Evolutionary conservation across 1,284 basidiomycete species (phyloP), one percentile per base, ranked within the genome.

Genomic region (Leccinum pachyderme): DNA sequence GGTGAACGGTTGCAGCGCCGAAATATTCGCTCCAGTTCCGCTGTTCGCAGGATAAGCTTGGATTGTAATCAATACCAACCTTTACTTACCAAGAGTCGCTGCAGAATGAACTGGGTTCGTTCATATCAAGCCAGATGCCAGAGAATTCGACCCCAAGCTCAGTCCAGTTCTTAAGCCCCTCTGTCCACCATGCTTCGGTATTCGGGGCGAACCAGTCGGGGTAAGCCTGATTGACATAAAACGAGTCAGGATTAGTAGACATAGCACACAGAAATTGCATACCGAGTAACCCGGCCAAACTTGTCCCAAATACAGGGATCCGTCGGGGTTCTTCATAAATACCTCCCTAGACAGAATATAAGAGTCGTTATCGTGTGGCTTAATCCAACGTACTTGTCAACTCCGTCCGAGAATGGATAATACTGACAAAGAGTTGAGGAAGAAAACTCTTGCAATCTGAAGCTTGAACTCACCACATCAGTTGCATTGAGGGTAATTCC

Each of bases 41-140:
- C 84, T 81, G 47, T 28, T 28, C 27, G 41, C 24, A 5, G 29
- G 33, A 37, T 70, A 11, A 68, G 47, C 11, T 27, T 11, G 39
- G 1, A 47, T 27, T 2, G 4, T 2, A 2, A n/a, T 24, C 5
- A 6, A 49, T 12, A 5, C 22, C 7, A 13, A 7, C 15, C n/a
- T 33, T 50, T 15, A 66, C 79, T 54, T 56, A 83, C 84, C 86
- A 87, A 31, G 83, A 83, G 29, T 80, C 76, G 51, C 78, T 73
- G 65, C 84, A 87, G 68, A 87, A 87, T 3, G 83, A 85, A 39
- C 79, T 80, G 12, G 78, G 75, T 60, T 88, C 86, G 52, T 88
- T 87, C 84, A 89, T 88, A 67, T 91, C 89, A 0, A 89, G 75
- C 89, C 88, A 91, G 51, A 89, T 81, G 4, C 86, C 86, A 35